Conservation (phyloP, 345 rosid genomes). For the Citropsis articulata region DNA sequence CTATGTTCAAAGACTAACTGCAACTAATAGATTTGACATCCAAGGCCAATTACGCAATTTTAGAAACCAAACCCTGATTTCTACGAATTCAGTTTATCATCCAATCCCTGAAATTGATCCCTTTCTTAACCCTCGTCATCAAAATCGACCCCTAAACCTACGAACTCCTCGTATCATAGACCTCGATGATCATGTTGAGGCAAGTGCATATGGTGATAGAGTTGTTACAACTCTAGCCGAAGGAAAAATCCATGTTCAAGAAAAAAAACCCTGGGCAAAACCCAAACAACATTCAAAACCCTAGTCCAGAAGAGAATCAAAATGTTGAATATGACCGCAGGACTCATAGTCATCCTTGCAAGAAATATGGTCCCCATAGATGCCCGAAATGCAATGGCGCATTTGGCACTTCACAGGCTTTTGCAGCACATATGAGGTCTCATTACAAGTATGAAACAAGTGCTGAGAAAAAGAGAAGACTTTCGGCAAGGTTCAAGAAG, state of each 20-base stretch:
- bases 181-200: not conserved
- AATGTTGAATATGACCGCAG: not conserved
- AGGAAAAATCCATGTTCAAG: not conserved
- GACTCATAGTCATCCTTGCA: not conserved
- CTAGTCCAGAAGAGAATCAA: not conserved
- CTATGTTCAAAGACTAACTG: not conserved
- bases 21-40: not conserved
- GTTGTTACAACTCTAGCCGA: not conserved
- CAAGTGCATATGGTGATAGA: not conserved
- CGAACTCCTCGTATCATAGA: not conserved
- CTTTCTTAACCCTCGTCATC: not conserved
- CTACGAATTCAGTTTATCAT: not conserved
- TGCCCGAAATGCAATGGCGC: not conserved
- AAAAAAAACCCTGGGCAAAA: not conserved
- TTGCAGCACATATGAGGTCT: not conserved
- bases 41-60: not conserved
- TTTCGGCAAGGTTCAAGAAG: not conserved
- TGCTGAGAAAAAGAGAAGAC: not conserved
- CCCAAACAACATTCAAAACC: not conserved
- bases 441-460: conserved; percentile 1
- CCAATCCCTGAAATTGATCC: not conserved
- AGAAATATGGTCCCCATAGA: not conserved
- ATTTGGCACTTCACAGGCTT: not conserved
- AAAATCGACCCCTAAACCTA: not conserved
- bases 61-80: not conserved